Conservation (phyloP, 2,329 filamentous ascomycete genomes). For the Thielaviopsis punctulata region DNA sequence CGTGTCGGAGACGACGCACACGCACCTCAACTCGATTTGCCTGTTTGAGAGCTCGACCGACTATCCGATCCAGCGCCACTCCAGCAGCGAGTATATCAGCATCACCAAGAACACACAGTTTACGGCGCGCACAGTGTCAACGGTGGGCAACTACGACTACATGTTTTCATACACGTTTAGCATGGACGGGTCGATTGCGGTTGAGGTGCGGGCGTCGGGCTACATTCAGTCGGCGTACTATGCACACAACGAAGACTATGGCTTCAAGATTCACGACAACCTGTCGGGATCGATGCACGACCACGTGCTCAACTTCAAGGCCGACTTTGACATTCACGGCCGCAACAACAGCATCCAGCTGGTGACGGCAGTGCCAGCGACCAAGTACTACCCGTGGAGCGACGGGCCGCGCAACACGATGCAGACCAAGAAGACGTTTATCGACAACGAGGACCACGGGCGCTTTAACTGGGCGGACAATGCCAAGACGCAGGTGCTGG, state of each 20-base stretch:
- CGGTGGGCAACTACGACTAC: slow-evolving; percentile 28
- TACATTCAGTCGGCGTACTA: slow-evolving; percentile 22
- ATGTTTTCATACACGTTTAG: slow-evolving; percentile 22
- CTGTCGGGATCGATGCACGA: slow-evolving; percentile 22
- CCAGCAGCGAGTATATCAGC: slow-evolving; percentile 14
- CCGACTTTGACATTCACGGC: slow-evolving; percentile 23
- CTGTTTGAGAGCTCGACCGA: slow-evolving; percentile 23
- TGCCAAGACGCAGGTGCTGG: slow-evolving; percentile 24
- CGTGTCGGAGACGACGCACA: slow-evolving; percentile 17
- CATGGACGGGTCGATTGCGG: slow-evolving; percentile 22
- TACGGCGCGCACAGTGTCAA: slow-evolving; percentile 15
- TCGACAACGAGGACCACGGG: slow-evolving; percentile 16
- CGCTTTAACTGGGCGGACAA: slow-evolving; percentile 25
- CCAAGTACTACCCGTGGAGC: slow-evolving; percentile 21
- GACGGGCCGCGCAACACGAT: slow-evolving; percentile 21
- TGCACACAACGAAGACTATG: slow-evolving; percentile 19
- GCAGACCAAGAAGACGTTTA: slow-evolving; percentile 16
- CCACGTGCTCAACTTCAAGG: slow-evolving; percentile 24
- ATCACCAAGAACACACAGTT: slow-evolving; percentile 19
- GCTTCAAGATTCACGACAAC: slow-evolving; percentile 20
- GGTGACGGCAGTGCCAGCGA: slow-evolving; percentile 19
- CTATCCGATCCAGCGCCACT: slow-evolving; percentile 22
- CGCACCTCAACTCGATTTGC: slow-evolving; percentile 21
- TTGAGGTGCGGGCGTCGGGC: slow-evolving; percentile 23
- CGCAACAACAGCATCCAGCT: slow-evolving; percentile 21